Percentiles rank a stretch among this genome's conserved stretches.
phyloP scores from a whole-genome alignment of 345 rosid genomes.

The Hibiscus syriacus region DNA sequence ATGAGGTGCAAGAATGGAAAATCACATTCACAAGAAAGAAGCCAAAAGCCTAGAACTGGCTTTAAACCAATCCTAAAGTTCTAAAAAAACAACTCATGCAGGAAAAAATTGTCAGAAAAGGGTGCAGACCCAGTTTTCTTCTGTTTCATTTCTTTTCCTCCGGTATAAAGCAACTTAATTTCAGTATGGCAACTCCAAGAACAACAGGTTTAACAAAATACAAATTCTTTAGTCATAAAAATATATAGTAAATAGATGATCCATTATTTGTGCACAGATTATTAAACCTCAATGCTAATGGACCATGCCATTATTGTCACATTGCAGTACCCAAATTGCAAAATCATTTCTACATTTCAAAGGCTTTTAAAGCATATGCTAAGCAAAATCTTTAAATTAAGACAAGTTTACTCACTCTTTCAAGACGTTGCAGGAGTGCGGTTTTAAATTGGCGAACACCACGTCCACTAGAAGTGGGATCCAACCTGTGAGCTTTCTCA shows the following conservation, averaged over 20 bases:
- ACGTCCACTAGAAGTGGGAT: slow-evolving; percentile 95
- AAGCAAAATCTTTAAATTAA: not conserved
- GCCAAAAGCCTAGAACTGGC: not conserved
- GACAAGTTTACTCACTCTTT: slow-evolving; percentile 48
- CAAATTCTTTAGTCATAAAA: not conserved
- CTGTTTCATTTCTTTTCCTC: not conserved
- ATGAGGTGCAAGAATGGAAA: not conserved
- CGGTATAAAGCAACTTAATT: not conserved
- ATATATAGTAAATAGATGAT: not conserved
- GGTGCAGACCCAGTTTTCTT: not conserved
- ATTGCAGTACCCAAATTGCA: not conserved
- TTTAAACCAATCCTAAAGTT: not conserved
- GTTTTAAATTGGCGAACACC: slow-evolving; percentile 99
- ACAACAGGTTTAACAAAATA: not conserved
- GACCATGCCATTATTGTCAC: not conserved
- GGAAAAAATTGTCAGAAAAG: not conserved
- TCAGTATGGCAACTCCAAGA: not conserved
- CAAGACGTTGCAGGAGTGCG: slow-evolving; percentile 96
- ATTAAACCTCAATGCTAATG: not conserved
- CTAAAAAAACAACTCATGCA: not conserved
- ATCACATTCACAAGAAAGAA: not conserved
- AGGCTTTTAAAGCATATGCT: not conserved
- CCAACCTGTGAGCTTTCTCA: slow-evolving; percentile 94
- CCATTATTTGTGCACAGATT: not conserved
- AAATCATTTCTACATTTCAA: not conserved